Evolutionary conservation across 2,329 filamentous ascomycete species (phyloP).

Genomic region (Ophiostoma populinum): DNA sequence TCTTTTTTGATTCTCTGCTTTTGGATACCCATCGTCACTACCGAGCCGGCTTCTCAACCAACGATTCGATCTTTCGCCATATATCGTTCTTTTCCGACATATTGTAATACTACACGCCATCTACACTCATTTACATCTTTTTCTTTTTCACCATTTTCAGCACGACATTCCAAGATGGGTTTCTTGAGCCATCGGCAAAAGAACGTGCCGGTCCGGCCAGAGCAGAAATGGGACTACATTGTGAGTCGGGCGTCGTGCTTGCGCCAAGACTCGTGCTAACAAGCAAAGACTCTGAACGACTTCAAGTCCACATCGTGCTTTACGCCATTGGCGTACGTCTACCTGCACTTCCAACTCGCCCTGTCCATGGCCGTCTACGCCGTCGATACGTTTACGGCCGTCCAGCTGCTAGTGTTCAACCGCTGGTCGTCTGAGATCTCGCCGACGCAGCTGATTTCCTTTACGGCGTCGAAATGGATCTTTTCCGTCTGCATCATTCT

Average conservation of each 20-base stretch:
- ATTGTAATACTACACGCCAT: not conserved
- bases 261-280: no score
- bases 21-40: constrained; percentile 1
- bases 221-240: constrained; percentile 93
- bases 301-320: constrained; percentile 73
- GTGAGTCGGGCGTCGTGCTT: no score
- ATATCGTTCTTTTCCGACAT: constrained; percentile 1
- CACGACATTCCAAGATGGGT: constrained; percentile 36
- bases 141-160: not conserved
- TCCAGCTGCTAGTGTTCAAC: constrained; percentile 80
- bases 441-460: constrained; percentile 49
- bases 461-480: constrained; percentile 80
- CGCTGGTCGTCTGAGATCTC: constrained; percentile 74
- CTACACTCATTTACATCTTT: not conserved
- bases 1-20: constrained; percentile 4
- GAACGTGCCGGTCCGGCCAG: constrained; percentile 53
- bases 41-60: constrained; percentile 1
- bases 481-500: constrained; percentile 85
- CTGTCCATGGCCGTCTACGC: constrained; percentile 72
- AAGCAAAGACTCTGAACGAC: constrained; percentile 37
- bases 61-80: not conserved
- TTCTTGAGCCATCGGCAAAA: constrained; percentile 46
- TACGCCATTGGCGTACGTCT: constrained; percentile 62
- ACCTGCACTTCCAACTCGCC: constrained; percentile 64
- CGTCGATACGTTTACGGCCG: constrained; percentile 82